Evolutionary conservation across 148 eudicot species (phyloP).

Genomic region (Limonium bicolor): DNA sequence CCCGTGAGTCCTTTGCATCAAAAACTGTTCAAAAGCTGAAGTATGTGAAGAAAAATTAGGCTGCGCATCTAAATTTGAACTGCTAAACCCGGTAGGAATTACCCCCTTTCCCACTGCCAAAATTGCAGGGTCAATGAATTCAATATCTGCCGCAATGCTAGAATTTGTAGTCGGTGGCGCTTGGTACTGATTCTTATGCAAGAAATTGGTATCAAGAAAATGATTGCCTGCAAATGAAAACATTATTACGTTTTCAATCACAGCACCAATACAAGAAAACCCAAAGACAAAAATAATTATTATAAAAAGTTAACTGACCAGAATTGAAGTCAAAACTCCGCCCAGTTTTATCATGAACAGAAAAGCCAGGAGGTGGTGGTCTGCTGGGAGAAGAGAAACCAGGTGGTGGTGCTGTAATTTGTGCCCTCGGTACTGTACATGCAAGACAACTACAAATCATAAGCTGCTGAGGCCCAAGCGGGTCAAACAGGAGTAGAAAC

Average conservation of each 20-base stretch:
- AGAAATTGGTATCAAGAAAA: conserved; percentile 14
- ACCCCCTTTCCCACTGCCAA: conserved; percentile 43
- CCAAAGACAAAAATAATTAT: not conserved
- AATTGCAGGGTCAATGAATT: conserved; percentile 37
- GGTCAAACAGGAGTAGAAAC: too few species aligned
- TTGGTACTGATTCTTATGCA: conserved; percentile 15
- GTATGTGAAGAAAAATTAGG: conserved; percentile 35
- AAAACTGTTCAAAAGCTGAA: conserved; percentile 40
- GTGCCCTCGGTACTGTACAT: conserved; percentile 60
- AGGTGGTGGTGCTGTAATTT: conserved; percentile 91
- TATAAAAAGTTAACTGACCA: conserved; percentile 23
- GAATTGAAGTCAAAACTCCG: conserved; percentile 29
- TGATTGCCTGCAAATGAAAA: conserved; percentile 21
- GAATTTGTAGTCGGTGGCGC: conserved; percentile 13
- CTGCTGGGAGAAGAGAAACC: conserved; percentile 65
- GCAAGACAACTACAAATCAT: too few species aligned
- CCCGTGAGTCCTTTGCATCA: conserved; percentile 55
- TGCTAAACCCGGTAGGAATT: conserved; percentile 38
- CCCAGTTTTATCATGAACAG: conserved; percentile 45
- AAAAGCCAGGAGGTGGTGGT: conserved; percentile 87
- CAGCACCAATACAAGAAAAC: not conserved
- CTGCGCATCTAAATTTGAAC: conserved; percentile 33
- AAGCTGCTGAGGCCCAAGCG: too few species aligned
- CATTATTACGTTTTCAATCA: not conserved
- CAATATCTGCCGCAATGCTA: conserved; percentile 14